Evolutionary conservation across 75 land plant species (phyloP).

Genomic region (Ceratopteris richardii): DNA sequence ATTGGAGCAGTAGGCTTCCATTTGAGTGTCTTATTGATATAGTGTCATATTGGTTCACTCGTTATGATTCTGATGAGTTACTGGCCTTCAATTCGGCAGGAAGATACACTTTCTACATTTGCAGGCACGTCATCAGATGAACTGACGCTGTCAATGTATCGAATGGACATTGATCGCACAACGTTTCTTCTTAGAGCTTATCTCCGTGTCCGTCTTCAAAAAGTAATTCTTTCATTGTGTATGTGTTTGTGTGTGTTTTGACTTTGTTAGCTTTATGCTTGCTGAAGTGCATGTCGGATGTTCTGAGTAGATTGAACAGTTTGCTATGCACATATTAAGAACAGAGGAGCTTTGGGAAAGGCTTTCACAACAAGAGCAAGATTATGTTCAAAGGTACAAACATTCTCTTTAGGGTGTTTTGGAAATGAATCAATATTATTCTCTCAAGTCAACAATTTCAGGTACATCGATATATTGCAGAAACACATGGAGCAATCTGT

Average conservation of each 20-base stretch:
- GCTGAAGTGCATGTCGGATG: neutral
- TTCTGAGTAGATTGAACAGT: slow-evolving; percentile 59
- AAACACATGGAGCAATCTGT: slow-evolving; percentile 73
- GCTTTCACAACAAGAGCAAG: slow-evolving; percentile 72
- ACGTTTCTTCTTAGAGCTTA: slow-evolving; percentile 75
- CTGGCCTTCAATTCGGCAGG: too few relatives aligned
- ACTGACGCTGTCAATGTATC: slow-evolving; percentile 66
- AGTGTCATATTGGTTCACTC: too few relatives aligned
- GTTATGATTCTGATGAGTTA: too few relatives aligned
- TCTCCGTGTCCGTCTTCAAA: slow-evolving; percentile 70
- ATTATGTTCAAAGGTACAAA: slow-evolving; percentile 61
- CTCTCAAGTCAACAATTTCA: slow-evolving; percentile 9
- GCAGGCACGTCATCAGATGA: slow-evolving; percentile 46
- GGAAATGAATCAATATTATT: neutral
- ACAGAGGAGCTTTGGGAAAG: slow-evolving; percentile 46
- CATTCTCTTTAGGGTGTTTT: neutral
- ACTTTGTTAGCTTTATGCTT: too few relatives aligned
- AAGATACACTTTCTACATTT: slow-evolving; percentile 61
- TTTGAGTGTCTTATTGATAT: too few relatives aligned
- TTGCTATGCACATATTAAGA: slow-evolving; percentile 56
- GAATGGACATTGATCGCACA: slow-evolving; percentile 89
- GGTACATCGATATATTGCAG: slow-evolving; percentile 58
- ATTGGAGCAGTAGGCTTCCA: too few relatives aligned
- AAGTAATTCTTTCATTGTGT: slow-evolving; percentile 31
- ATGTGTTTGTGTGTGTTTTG: too few relatives aligned